Evolutionary conservation across 176 grass and related monocot genomes (phyloP).

Genomic region (Puccinellia tenuiflora): DNA sequence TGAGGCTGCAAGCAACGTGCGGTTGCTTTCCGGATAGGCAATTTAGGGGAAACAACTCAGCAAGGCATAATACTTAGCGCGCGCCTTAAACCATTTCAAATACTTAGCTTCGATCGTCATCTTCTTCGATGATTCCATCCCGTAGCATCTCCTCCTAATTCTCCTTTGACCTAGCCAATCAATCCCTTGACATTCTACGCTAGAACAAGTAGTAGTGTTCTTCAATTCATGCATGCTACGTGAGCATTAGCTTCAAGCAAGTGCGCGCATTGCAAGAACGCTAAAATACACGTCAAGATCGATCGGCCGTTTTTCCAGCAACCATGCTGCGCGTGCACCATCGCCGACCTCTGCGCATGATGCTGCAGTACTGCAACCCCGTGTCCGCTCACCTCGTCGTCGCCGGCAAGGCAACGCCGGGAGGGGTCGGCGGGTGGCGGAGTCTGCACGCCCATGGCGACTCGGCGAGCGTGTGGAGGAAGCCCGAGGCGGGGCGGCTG

Average conservation of each 20-base stretch:
- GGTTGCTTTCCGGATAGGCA: constrained; percentile 22
- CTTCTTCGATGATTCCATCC: too few species aligned
- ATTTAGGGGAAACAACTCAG: neutral
- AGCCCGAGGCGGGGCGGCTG: constrained; percentile 46
- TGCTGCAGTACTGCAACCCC: constrained; percentile 4
- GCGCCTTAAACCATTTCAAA: constrained; percentile 11
- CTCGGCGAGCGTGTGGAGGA: constrained; percentile 38
- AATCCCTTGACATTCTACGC: neutral
- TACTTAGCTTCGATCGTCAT: neutral
- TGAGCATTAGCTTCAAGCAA: neutral
- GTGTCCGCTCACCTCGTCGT: neutral
- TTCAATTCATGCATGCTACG: neutral
- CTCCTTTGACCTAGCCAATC: neutral
- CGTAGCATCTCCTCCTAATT: neutral
- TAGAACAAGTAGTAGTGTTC: neutral
- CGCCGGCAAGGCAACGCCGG: neutral
- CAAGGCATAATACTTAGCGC: neutral
- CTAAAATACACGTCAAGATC: constrained; percentile 3
- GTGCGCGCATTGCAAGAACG: neutral
- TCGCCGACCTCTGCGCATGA: constrained; percentile 4
- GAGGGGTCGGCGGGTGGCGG: neutral
- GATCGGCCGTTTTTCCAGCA: neutral
- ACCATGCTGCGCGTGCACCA: constrained; percentile 12
- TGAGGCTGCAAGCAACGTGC: constrained; percentile 20
- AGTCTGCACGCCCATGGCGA: neutral